Conservation (phyloP, 2,329 filamentous ascomycete genomes). For the Penicillium occitanis region DNA sequence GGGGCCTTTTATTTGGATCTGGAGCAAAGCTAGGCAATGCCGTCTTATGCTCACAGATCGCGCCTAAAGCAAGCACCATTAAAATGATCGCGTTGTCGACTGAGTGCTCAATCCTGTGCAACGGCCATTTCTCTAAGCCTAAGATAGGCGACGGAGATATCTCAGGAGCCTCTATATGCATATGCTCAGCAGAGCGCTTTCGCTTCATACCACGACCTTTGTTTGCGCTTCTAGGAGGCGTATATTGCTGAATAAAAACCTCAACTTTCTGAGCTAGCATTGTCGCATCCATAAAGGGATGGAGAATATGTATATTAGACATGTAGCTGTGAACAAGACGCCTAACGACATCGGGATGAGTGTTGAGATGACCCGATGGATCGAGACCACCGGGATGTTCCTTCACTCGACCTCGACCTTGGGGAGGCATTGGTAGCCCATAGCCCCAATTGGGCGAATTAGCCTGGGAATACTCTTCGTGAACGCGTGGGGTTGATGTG, state of each 20-base stretch:
- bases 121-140: slow-evolving; percentile 19
- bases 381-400: slow-evolving; percentile 49
- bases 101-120: slow-evolving; percentile 53
- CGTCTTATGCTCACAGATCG: slow-evolving; percentile 64
- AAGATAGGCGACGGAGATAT: slow-evolving; percentile 25
- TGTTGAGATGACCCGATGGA: slow-evolving; percentile 52
- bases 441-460: no score
- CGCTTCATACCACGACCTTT: slow-evolving; percentile 37
- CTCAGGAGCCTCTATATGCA: slow-evolving; percentile 27
- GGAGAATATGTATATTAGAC: slow-evolving; percentile 61
- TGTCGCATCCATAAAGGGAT: slow-evolving; percentile 61
- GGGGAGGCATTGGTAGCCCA: slow-evolving; percentile 39
- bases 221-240: slow-evolving; percentile 30
- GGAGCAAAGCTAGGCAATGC: slow-evolving; percentile 56
- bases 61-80: slow-evolving; percentile 79
- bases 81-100: slow-evolving; percentile 80
- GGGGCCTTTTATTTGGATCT: slow-evolving; percentile 25
- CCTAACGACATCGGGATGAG: slow-evolving; percentile 53
- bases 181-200: slow-evolving; percentile 38
- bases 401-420: slow-evolving; percentile 29
- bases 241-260: slow-evolving; percentile 52
- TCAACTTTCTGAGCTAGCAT: slow-evolving; percentile 54
- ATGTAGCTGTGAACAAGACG: slow-evolving; percentile 57
- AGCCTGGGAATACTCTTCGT: no score
- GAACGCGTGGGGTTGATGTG: no score